Conservation (phyloP, 164 flowering plant species). For the Dillenia suffruticosa region DNA sequence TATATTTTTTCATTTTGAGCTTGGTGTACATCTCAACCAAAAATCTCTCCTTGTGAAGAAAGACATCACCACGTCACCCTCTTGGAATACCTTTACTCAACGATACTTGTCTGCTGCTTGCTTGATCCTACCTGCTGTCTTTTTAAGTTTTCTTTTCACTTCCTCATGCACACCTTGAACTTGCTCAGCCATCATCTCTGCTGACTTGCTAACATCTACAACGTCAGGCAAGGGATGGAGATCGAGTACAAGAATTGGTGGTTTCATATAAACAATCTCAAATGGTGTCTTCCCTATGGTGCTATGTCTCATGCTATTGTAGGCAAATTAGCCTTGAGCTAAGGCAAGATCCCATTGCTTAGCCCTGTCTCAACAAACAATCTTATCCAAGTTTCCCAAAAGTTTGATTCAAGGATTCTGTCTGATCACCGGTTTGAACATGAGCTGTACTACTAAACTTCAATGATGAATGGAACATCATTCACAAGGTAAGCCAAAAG, state of each 20-base stretch:
- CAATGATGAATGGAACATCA: background rate
- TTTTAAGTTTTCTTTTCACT: background rate
- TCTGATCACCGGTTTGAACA: constrained; percentile 4
- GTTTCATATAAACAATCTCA: background rate
- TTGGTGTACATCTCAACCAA: constrained; percentile 2
- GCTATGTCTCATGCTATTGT: background rate
- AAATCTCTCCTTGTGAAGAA: constrained; percentile 10
- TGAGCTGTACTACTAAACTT: background rate
- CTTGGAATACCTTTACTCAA: background rate
- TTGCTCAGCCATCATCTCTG: background rate
- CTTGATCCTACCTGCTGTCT: background rate
- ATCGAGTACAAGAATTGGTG: constrained; percentile 4
- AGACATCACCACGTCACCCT: constrained; percentile 19
- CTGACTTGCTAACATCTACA: background rate
- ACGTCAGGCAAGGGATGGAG: background rate
- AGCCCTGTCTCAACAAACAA: background rate
- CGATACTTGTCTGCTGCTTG: constrained; percentile 1
- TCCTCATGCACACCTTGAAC: background rate
- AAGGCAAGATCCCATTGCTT: constrained; percentile 3
- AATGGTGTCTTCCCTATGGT: constrained; percentile 3
- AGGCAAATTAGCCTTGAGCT: constrained; percentile 1
- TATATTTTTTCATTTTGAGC: background rate
- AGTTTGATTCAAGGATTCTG: constrained; percentile 2
- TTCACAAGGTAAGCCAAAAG: constrained; percentile 10
- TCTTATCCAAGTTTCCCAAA: constrained; percentile 1